Base-by-base conservation (phyloP, 2,329 filamentous ascomycete species). In the Pseudogymnoascus sp. region DNA sequence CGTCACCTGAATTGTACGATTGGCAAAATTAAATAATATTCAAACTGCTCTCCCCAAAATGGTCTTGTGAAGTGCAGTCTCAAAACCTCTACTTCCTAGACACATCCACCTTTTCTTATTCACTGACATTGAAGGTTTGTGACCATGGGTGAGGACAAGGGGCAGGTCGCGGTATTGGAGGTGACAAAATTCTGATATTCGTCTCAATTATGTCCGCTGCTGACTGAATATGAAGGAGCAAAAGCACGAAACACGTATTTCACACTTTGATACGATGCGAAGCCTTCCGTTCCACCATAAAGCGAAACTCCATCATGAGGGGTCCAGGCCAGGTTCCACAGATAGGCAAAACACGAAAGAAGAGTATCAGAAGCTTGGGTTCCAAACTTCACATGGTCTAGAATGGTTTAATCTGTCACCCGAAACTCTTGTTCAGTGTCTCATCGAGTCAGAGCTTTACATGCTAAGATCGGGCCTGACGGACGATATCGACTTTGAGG, bases 1-100 rank as follows among this genome's bases (percentile, higher is more conserved):
- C 47, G 47, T 54, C 47, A 54, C 47, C 47, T 54, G 47, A 54
- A 54, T 54, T 54, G 47, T 54, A 54, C 28, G 47, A 54, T 54
- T 54, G 47, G 47, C 28, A 54, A 54, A 54, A 54, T 33, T 18
- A 54, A 54, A 54, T 54, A 54, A 54, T 54, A 54, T 33, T 54
- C 47, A 54, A 54, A 33, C 25, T 2, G 28, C 47, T 33, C 28
- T 7, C 12, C 47, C 28, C 28, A 54, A 33, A 18, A 33, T 54
- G 28, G 28, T 33, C n/a, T 25, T 54, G 6, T 54, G 4, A 30
- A 6, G 3, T 50, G 16, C 47, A 33, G 28, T 33, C 18, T 20
- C 28, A 33, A 16, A 54, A 18, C 28, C 47, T 20, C 11, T 18
- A 35, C 16, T 33, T 54, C 47, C 28, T 12, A 54, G n/a, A 54